Evolutionary conservation across 2,329 filamentous ascomycete genomes (phyloP), one percentile per base, ranked within the genome.

Genomic region (Botrytis squamosa): DNA sequence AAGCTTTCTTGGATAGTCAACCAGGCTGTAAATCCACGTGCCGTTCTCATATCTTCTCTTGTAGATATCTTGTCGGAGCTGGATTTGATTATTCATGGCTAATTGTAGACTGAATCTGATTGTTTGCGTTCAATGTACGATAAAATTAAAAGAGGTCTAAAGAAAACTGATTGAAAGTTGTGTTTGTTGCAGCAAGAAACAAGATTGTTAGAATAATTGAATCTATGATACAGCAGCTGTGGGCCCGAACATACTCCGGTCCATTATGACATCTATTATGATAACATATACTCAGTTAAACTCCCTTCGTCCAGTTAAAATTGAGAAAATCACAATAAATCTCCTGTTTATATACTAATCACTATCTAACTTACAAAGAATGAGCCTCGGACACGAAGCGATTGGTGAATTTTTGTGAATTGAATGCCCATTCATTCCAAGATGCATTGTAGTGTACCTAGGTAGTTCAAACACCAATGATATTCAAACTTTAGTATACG

Each of bases 181-280:
- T 29, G n/a, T 64, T 64, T 3, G 18, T 64, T 64, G 38, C 8
- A 44, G n/a, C 18, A 29, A 64, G 7, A n/a, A 8, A 29, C 25
- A 42, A 29, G 25, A 8, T 20, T 64, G 1, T 42, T 14, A 9
- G 25, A 29, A 9, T n/a, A 14, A 18, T 44, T n/a, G 4, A 64
- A 33, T 18, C 18, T 40, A 9, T 10, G 20, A 29, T 44, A 64
- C 29, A 44, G 25, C 25, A 44, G 14, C n/a, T 64, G 40, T 44
- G 38, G 18, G 40, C 62, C 40, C 40, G 62, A 44, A 44, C 3
- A 20, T 29, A 29, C 25, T 18, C 40, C n/a, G 38, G 25, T 0
- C 3, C 3, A 16, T 18, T 29, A 0, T 16, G 18, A 64, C 1
- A n/a, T 3, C 3, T 2, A 16, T 18, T 29, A 0, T 16, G 18